Base-by-base conservation (phyloP, 768 basidiomycete genomes). In the Termitomyces sp. region DNA sequence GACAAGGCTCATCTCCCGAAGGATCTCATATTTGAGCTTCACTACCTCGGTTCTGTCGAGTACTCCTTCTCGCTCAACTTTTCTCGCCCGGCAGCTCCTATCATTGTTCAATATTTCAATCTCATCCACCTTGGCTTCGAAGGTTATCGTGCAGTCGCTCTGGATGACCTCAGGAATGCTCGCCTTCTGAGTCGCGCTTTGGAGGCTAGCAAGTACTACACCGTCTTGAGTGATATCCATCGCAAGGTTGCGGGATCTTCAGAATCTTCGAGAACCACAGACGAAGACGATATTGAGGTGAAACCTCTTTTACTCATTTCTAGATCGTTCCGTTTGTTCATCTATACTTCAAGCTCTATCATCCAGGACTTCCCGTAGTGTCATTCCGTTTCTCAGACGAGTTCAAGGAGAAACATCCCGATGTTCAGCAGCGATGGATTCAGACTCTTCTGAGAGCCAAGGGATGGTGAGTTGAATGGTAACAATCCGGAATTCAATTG, bases 1-100 rank as follows among this genome's bases (percentile, higher is more conserved):
- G 79, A 83, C 66, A 79, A 85, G 64, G 73, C 73, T 25, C 78
- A 78, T 62, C 77, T 90, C 2, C 87, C 84, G 3, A 85, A 88
- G 62, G 79, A 88, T 34, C 76, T 90, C 57, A 83, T 90, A 44
- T 89, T 90, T 60, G 85, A 88, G 71, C 75, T 87, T 17, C 84
- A 78, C 61, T 78, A 81, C 62, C 70, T 79, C 37, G 79, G 78
- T 39, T 78, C 80, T 17, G 77, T 80, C 14, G 81, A 96, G 68
- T 94, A 94, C 68, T 88, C 88, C 2, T 88, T 84, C 70, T 83
- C 82, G 3, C 73, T 85, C 61, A 84, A 84, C 62, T 84, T 84
- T 64, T 83, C 81, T 39, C 79, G 81, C 6, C 79, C 85, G 0
- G 83, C 83, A 7, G 83, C 83, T 7, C 85, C 84, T 2, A 79